phyloP scores from a whole-genome alignment of 352 stramenopile species.

The Phytopythium montanum region DNA sequence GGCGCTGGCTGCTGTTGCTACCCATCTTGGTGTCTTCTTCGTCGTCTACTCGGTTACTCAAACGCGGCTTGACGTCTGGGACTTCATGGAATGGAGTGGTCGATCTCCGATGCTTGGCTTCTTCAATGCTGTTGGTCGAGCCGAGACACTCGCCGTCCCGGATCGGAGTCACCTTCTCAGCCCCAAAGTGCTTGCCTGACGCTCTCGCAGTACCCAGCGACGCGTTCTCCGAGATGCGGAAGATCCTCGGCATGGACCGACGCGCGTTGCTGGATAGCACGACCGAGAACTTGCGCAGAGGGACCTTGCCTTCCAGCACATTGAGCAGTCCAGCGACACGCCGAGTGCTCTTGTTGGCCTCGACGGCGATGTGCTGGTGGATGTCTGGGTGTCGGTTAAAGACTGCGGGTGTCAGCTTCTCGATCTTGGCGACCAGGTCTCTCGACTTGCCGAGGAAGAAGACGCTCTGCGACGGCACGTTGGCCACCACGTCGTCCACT shows the following conservation, averaged over 20 bases:
- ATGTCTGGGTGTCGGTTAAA: conserved; percentile 52
- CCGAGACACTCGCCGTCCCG: not conserved
- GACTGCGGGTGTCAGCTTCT: conserved; percentile 40
- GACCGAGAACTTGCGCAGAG: conserved; percentile 10
- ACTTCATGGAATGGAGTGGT: not conserved
- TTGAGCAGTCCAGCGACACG: conserved; percentile 31
- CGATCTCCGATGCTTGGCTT: not conserved
- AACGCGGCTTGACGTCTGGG: not conserved
- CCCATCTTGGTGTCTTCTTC: conserved; percentile 5
- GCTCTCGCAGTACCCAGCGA: not conserved
- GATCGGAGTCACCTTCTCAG: conserved; percentile 2
- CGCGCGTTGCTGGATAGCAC: not conserved
- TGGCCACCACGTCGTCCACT: conserved; percentile 36
- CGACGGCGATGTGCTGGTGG: conserved; percentile 29
- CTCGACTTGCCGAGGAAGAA: conserved; percentile 55
- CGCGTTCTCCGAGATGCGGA: conserved; percentile 3
- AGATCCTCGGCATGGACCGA: conserved; percentile 1
- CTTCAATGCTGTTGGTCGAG: not conserved
- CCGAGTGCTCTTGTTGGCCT: conserved; percentile 26
- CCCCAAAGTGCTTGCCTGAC: not conserved
- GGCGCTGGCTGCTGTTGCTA: conserved; percentile 10
- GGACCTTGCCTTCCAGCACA: conserved; percentile 27
- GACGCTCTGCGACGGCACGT: conserved; percentile 52
- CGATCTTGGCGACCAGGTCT: conserved; percentile 50
- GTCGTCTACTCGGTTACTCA: conserved; percentile 4